Evolutionary conservation across 768 basidiomycete genomes (phyloP).

Genomic region (Kwoniella shandongensis): DNA sequence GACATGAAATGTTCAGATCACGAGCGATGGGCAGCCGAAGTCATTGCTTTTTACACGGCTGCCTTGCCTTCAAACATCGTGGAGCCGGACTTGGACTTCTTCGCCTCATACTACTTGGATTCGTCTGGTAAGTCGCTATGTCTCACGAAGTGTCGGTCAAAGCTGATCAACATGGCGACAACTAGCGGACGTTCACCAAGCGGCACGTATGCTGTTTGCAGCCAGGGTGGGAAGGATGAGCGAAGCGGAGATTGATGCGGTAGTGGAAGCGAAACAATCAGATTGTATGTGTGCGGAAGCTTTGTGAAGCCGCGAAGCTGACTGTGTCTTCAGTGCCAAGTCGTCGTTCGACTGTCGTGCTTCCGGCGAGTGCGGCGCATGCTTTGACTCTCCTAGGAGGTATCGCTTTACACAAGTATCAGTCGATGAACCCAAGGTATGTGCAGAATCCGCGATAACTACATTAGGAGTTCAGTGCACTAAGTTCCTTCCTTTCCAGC

Average conservation of each 20-base stretch:
- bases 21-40: conserved; percentile 67
- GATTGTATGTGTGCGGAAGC: conserved; percentile 9
- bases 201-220: conserved; percentile 76
- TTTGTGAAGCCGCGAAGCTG: not conserved
- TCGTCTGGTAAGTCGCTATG: conserved; percentile 61
- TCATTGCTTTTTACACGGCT: conserved; percentile 76
- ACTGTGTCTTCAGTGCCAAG: conserved; percentile 11
- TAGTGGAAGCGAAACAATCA: conserved; percentile 58
- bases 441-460: conserved; percentile 21
- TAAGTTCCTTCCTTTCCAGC: conserved; percentile 59
- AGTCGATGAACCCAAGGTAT: conserved; percentile 70
- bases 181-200: conserved; percentile 71
- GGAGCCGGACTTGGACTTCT: conserved; percentile 68
- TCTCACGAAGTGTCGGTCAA: not conserved
- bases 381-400: conserved; percentile 80
- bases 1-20: conserved; percentile 58
- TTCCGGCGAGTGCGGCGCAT: conserved; percentile 62
- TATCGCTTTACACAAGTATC: conserved; percentile 76
- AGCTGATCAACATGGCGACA: conserved; percentile 4
- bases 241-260: conserved; percentile 64
- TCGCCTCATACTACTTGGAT: conserved; percentile 76
- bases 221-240: conserved; percentile 67
- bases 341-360: conserved; percentile 64
- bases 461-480: no score
- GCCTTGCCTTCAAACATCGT: conserved; percentile 65